Evolutionary conservation across 139 green algal genomes (phyloP).

Genomic region (Auxenochlorella pyrenoidosa): DNA sequence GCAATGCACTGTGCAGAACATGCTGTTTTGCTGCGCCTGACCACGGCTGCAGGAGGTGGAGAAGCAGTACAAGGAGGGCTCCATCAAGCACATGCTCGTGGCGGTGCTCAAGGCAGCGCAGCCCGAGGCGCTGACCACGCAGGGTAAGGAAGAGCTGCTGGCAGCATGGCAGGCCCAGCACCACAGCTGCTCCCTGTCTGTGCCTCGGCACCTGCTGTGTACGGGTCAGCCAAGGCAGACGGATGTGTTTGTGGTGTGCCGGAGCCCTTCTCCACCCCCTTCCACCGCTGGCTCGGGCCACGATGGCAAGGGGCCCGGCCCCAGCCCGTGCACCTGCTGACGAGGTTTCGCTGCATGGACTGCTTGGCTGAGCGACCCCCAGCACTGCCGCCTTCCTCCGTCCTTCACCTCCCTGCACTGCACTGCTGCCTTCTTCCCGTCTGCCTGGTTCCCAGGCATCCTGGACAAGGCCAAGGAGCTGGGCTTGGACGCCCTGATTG

Average conservation of each 20-base stretch:
- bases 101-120: constrained; percentile 10
- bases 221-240: too few relatives aligned
- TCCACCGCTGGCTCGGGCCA: too few relatives aligned
- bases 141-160: neutral
- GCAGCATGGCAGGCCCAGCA: neutral
- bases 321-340: too few relatives aligned
- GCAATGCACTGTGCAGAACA: too few relatives aligned
- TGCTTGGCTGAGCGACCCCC: too few relatives aligned
- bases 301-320: too few relatives aligned
- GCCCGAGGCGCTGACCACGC: constrained; percentile 8
- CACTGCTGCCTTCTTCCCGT: too few relatives aligned
- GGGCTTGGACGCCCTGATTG: neutral
- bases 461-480: constrained; percentile 26
- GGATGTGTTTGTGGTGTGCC: too few relatives aligned
- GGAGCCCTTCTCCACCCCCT: too few relatives aligned
- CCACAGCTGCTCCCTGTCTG: neutral
- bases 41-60: constrained; percentile 21
- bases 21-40: neutral
- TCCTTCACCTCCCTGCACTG: neutral
- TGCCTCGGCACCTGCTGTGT: too few relatives aligned
- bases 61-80: constrained; percentile 36
- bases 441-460: neutral
- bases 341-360: too few relatives aligned
- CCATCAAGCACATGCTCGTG: constrained; percentile 2
- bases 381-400: too few relatives aligned